Percentiles rank a stretch among this genome's conserved stretches.
phyloP scores from a whole-genome alignment of 2,329 filamentous ascomycete species.

The Colletotrichum coccodes region DNA sequence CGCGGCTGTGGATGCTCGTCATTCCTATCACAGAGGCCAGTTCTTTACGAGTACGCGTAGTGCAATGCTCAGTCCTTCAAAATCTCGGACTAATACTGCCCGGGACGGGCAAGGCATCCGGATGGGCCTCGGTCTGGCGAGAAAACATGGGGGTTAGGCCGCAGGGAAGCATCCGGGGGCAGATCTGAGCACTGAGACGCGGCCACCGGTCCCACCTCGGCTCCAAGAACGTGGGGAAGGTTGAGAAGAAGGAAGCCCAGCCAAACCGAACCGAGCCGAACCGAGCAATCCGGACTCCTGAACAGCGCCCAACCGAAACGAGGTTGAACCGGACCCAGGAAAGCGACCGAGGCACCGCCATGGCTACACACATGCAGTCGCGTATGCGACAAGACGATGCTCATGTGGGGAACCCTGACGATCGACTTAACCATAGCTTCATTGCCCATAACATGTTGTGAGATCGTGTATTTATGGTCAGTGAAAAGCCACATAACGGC shows the following conservation, averaged over 20 bases:
- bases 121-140: neutral
- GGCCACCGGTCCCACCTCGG: constrained; percentile 5
- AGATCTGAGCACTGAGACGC: constrained; percentile 2
- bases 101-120: neutral
- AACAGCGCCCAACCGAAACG: neutral
- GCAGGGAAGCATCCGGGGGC: neutral
- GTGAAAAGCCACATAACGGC: no score
- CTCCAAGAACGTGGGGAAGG: neutral
- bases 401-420: neutral
- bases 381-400: neutral
- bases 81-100: constrained; percentile 11
- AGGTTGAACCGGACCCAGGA: constrained; percentile 7
- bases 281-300: neutral
- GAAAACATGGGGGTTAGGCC: neutral
- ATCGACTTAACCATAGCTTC: neutral
- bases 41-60: neutral
- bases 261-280: constrained; percentile 23
- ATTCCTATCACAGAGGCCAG: neutral
- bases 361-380: no score
- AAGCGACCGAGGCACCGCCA: neutral
- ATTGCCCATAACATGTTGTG: neutral
- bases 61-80: neutral
- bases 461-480: no score
- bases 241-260: no score
- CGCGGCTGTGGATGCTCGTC: neutral